These are phyloP conservation scores for Hymenoscyphus repandus DNA, from an alignment of 2,329 filamentous ascomycete genomes.

Conservation along the genomic window DNA sequence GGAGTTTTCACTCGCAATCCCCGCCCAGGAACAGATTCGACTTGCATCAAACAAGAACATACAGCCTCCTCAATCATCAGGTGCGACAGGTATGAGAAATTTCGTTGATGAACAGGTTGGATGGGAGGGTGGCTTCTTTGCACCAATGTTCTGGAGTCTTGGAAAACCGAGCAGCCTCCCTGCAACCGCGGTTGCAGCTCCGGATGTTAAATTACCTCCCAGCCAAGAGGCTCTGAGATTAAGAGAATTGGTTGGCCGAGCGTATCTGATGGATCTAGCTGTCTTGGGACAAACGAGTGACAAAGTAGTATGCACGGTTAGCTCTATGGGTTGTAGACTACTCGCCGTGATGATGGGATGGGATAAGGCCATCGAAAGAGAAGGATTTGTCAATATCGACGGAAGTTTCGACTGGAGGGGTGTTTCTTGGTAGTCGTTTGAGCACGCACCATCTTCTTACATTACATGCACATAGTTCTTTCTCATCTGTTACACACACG, in stretches of 20 bases:
- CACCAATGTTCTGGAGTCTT: conserved; percentile 74
- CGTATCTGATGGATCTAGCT: conserved; percentile 75
- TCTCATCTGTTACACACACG: no score
- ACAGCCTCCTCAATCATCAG: conserved; percentile 28
- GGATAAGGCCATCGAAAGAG: conserved; percentile 58
- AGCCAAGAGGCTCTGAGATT: conserved; percentile 53
- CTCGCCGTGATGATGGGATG: conserved; percentile 84
- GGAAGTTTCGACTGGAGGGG: conserved; percentile 58
- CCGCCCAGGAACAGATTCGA: conserved; percentile 71
- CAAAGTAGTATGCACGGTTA: conserved; percentile 70
- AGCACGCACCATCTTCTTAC: no score
- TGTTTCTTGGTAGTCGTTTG: conserved; percentile 26
- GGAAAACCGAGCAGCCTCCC: conserved; percentile 40
- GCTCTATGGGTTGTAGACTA: conserved; percentile 65
- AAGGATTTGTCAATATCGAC: conserved; percentile 75
- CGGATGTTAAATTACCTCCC: conserved; percentile 31
- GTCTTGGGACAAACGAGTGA: conserved; percentile 66
- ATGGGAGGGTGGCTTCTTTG: conserved; percentile 86
- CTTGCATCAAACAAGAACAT: conserved; percentile 61
- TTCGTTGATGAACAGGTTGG: conserved; percentile 74
- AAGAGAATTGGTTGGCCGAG: conserved; percentile 70
- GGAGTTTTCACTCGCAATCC: conserved; percentile 53
- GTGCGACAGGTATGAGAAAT: conserved; percentile 47
- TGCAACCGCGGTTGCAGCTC: conserved; percentile 29
- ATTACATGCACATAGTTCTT: no score